phyloP scores from a whole-genome alignment of 768 basidiomycete species.

The Boletus edulis region DNA sequence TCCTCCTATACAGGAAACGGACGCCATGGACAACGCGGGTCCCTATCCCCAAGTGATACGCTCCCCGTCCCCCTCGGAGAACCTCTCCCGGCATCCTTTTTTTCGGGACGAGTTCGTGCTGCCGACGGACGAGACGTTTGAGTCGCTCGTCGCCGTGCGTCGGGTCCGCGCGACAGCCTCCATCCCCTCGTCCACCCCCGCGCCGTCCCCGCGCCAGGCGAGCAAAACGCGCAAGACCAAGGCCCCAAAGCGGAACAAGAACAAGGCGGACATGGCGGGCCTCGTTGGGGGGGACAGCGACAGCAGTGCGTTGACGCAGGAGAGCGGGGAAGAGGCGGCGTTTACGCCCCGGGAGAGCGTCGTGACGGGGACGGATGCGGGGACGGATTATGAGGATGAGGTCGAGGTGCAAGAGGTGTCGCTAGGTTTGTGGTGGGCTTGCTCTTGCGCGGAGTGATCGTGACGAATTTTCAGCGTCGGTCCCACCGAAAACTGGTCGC shows the following conservation, averaged over 20 bases:
- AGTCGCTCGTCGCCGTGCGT: slow-evolving; percentile 57
- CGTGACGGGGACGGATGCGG: slow-evolving; percentile 67
- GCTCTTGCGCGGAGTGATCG: not conserved
- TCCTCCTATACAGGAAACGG: slow-evolving; percentile 36
- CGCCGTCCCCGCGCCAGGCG: slow-evolving; percentile 48
- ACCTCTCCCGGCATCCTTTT: slow-evolving; percentile 66
- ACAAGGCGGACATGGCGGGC: slow-evolving; percentile 60
- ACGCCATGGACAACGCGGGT: slow-evolving; percentile 44
- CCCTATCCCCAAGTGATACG: slow-evolving; percentile 49
- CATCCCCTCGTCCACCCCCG: slow-evolving; percentile 49
- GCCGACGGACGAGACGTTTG: slow-evolving; percentile 59
- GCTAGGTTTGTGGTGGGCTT: slow-evolving; percentile 43
- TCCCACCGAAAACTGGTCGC: slow-evolving; percentile 20
- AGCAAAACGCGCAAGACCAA: slow-evolving; percentile 38
- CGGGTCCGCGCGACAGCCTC: slow-evolving; percentile 66
- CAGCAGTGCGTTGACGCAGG: slow-evolving; percentile 79
- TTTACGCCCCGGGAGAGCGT: slow-evolving; percentile 66
- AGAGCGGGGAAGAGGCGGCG: slow-evolving; percentile 70
- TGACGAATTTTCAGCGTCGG: slow-evolving; percentile 19
- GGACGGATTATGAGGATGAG: slow-evolving; percentile 73
- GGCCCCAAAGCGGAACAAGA: slow-evolving; percentile 45
- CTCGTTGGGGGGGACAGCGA: slow-evolving; percentile 82
- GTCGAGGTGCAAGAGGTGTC: slow-evolving; percentile 61
- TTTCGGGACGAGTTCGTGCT: slow-evolving; percentile 68
- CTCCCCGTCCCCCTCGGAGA: slow-evolving; percentile 68